Evolutionary conservation across 805 yeast species (phyloP).

Genomic region (Saccharomycopsis selenospora): DNA sequence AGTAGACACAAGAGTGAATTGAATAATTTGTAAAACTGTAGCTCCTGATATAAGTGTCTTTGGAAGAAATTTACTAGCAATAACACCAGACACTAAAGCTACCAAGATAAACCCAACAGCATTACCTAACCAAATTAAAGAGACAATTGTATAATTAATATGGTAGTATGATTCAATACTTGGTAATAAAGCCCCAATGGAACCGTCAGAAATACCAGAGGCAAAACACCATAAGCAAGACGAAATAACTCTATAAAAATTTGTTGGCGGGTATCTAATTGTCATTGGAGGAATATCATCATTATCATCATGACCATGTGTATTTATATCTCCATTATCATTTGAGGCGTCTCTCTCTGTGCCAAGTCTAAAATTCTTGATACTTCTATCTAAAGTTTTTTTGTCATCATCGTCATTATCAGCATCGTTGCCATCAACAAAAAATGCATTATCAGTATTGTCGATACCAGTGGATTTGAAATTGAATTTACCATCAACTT

Average conservation of each 20-base stretch:
- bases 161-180: constrained; percentile 42
- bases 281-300: constrained; percentile 30
- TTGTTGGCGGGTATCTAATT: constrained; percentile 36
- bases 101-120: constrained; percentile 48
- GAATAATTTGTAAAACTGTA: constrained; percentile 30
- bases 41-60: constrained; percentile 37
- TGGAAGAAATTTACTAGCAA: constrained; percentile 37
- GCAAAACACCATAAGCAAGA: constrained; percentile 35
- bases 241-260: constrained; percentile 36
- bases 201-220: constrained; percentile 46
- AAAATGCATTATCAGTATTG: no score
- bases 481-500: background rate
- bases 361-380: constrained; percentile 10
- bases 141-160: constrained; percentile 46
- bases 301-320: constrained; percentile 13
- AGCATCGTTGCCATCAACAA: no score
- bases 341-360: background rate
- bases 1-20: constrained; percentile 40
- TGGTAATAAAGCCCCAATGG: constrained; percentile 56
- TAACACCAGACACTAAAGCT: constrained; percentile 41
- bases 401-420: background rate
- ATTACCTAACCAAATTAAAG: constrained; percentile 50
- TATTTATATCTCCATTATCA: background rate
- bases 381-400: background rate
- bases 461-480: background rate